Conservation (phyloP, 108 stramenopile genomes). For the Schizochytrium sp. region DNA sequence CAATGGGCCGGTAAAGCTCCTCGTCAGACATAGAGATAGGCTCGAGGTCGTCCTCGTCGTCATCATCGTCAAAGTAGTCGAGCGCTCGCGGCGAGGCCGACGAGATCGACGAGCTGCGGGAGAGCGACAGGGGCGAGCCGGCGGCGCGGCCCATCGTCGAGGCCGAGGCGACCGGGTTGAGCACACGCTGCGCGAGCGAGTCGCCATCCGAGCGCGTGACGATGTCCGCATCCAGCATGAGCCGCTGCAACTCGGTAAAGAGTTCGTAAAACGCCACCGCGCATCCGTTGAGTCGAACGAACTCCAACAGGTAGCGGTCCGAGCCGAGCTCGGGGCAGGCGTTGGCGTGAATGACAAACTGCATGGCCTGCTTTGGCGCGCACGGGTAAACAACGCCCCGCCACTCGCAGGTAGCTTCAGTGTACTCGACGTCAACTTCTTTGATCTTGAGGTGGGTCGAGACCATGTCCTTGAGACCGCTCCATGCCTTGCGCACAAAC, state of each 20-base stretch:
- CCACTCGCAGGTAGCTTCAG: neutral
- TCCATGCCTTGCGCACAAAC: neutral
- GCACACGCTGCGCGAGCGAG: neutral
- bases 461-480: neutral
- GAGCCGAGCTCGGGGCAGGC: neutral
- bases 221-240: neutral
- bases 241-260: neutral
- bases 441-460: neutral
- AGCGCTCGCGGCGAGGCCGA: neutral
- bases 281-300: neutral
- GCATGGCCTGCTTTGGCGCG: neutral
- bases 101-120: neutral
- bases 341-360: neutral
- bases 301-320: neutral
- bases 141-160: neutral
- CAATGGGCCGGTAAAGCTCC: neutral
- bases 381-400: neutral
- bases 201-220: slow-evolving; percentile 1
- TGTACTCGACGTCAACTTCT: neutral
- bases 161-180: neutral
- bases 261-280: neutral
- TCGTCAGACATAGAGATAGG: neutral
- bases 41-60: neutral
- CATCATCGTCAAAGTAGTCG: neutral
- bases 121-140: neutral